Base-by-base conservation (phyloP, 2,329 filamentous ascomycete genomes). In the Seiridium unicorne region DNA sequence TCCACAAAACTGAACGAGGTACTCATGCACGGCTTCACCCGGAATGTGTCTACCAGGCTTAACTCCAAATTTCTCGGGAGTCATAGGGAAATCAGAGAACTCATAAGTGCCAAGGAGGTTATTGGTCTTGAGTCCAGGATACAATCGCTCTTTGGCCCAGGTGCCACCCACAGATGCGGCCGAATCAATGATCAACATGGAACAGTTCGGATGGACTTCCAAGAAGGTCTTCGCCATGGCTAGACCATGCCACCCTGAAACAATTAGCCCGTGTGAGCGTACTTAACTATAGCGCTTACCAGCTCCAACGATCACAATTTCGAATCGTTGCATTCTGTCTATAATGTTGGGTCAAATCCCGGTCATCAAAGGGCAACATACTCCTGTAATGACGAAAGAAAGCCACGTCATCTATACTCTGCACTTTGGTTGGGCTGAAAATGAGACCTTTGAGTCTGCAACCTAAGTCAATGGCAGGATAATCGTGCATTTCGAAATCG, bases 41-140 rank as follows among this genome's bases (percentile, higher is more conserved):
- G 82, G 76, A 7, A 85, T 81, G 62, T 83, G 77, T 63, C 82
- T 66, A 3, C 76, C 76, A 0, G 73, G 69, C 49, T 77, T 69
- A 34, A 85, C 72, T 1, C 76, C 77, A 65, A 83, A 88, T 0
- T 74, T 79, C 2, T 75, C 75, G 35, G 73, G 71, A 7, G 73
- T 69, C 84, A 89, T 86, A 4, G 86, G 84, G 60, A 86, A 88
- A 63, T 89, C 87, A 5, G 81, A 81, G 63, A 80, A 89, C 67
- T 89, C 87, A 65, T 87, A 88, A 1, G 82, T 83, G 26, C 86
- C 86, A 6, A 82, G 69, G 69, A 88, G 77, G 64, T 89, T 89
- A 72, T 90, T 90, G 3, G 84, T 82, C 61, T 84, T 85, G 49
- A 90, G 77, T 2, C 83, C 84, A 0, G 83, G 80, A 69, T 89